phyloP scores from a whole-genome alignment of 225 moss, liverwort and hornwort genomes.

The Lunularia cruciata region DNA sequence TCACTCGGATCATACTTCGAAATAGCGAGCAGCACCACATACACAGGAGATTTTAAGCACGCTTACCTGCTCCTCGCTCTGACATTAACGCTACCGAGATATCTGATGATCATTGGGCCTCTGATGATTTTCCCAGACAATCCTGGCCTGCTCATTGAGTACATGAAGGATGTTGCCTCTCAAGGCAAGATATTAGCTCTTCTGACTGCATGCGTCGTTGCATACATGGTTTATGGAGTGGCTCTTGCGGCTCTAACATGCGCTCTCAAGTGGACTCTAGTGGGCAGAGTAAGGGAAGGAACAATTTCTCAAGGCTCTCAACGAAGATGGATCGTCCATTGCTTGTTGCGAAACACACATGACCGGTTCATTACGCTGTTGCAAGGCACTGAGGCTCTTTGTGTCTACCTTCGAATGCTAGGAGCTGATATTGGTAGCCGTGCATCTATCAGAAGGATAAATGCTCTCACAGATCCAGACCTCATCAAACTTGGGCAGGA shows the following conservation, averaged over 20 bases:
- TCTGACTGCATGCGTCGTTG: constrained; percentile 12
- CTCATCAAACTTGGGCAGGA: constrained; percentile 33
- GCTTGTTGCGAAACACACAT: constrained; percentile 32
- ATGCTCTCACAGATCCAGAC: constrained; percentile 38
- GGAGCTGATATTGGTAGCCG: constrained; percentile 38
- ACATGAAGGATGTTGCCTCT: constrained; percentile 23
- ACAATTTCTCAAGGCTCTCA: background rate
- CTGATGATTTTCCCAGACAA: constrained; percentile 31
- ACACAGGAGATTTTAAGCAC: background rate
- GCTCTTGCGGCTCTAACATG: constrained; percentile 29
- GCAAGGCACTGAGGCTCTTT: constrained; percentile 36
- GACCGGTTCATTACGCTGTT: constrained; percentile 31
- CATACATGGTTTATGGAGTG: constrained; percentile 28
- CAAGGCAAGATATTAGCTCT: constrained; percentile 14
- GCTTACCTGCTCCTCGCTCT: constrained; percentile 31
- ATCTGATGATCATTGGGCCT: constrained; percentile 26
- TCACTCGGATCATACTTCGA: constrained; percentile 16
- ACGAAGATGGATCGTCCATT: constrained; percentile 37
- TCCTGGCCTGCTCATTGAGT: constrained; percentile 22
- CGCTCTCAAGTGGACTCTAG: constrained; percentile 37
- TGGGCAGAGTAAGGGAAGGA: constrained; percentile 29
- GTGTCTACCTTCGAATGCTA: constrained; percentile 32
- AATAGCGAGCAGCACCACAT: background rate
- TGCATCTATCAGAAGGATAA: constrained; percentile 38
- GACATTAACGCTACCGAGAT: constrained; percentile 31